A percentile compares a stretch with the other conserved stretches of the same genome.
Evolutionary conservation across 352 stramenopile genomes (phyloP).

Genomic region (Blastocystis sp.): DNA sequence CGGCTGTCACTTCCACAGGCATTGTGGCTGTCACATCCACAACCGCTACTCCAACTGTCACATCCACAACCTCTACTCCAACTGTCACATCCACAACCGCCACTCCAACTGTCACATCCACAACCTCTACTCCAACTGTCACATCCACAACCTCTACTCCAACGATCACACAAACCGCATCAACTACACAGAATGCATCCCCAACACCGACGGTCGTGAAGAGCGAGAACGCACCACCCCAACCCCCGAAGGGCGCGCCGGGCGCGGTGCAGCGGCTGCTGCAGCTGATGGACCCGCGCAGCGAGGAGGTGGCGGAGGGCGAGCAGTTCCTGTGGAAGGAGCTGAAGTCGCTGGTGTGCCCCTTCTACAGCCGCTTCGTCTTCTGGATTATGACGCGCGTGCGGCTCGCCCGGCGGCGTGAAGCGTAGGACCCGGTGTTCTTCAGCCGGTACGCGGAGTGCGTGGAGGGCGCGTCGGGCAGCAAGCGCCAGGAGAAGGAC

Average conservation of each 20-base stretch:
- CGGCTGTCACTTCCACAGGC: too few species aligned
- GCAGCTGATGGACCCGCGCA: neutral
- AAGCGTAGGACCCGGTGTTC: constrained; percentile 13
- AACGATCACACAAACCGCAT: too few species aligned
- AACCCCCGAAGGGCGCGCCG: neutral
- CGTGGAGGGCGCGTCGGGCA: constrained; percentile 9
- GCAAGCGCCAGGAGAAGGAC: neutral
- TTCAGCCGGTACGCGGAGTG: constrained; percentile 41
- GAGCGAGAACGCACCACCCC: too few species aligned
- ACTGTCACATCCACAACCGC: too few species aligned
- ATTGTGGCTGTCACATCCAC: too few species aligned
- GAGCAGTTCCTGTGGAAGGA: constrained; percentile 30
- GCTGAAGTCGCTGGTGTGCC: constrained; percentile 16
- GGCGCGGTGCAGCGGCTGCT: neutral
- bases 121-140: too few species aligned
- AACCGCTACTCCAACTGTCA: too few species aligned
- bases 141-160: too few species aligned
- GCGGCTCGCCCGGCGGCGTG: neutral
- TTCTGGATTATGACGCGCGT: constrained; percentile 46
- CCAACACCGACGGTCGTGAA: too few species aligned
- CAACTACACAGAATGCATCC: too few species aligned
- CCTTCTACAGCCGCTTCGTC: constrained; percentile 40
- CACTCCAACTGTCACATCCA: too few species aligned
- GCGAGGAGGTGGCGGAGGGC: constrained; percentile 14
- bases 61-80: too few species aligned